phyloP scores from a whole-genome alignment of 805 yeast genomes.

The Priceomyces melissophilus region DNA sequence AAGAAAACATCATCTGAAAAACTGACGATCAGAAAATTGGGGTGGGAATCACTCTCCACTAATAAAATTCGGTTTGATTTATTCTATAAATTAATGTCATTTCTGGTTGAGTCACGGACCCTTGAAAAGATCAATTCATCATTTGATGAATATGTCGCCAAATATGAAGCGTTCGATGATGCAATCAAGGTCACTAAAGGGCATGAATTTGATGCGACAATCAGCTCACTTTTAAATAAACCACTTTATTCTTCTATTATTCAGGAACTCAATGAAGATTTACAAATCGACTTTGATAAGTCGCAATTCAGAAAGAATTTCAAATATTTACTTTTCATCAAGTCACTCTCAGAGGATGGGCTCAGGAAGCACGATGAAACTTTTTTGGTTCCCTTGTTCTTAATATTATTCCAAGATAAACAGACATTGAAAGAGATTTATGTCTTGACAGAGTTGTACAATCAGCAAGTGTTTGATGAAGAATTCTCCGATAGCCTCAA shows the following conservation, averaged over 20 bases:
- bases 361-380: conserved; percentile 37
- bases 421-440: conserved; percentile 24
- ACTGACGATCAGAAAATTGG: conserved; percentile 26
- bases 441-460: conserved; percentile 30
- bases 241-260: conserved; percentile 29
- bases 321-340: conserved; percentile 31
- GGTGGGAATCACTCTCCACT: conserved; percentile 37
- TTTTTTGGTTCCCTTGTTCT: conserved; percentile 35
- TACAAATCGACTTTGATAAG: conserved; percentile 6
- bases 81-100: conserved; percentile 22
- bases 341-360: conserved; percentile 35
- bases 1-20: conserved; percentile 27
- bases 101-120: conserved; percentile 12
- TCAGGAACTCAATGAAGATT: conserved; percentile 11
- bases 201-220: conserved; percentile 28
- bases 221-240: conserved; percentile 20
- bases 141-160: conserved; percentile 16
- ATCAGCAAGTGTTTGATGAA: conserved; percentile 26
- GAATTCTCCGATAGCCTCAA: conserved; percentile 26
- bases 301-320: conserved; percentile 21
- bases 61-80: conserved; percentile 23
- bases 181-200: conserved; percentile 29
- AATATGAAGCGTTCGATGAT: conserved; percentile 22
- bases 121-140: conserved; percentile 15
- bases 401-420: conserved; percentile 25